phyloP scores from a whole-genome alignment of 1,284 basidiomycete species.

The Boletus smithii region DNA sequence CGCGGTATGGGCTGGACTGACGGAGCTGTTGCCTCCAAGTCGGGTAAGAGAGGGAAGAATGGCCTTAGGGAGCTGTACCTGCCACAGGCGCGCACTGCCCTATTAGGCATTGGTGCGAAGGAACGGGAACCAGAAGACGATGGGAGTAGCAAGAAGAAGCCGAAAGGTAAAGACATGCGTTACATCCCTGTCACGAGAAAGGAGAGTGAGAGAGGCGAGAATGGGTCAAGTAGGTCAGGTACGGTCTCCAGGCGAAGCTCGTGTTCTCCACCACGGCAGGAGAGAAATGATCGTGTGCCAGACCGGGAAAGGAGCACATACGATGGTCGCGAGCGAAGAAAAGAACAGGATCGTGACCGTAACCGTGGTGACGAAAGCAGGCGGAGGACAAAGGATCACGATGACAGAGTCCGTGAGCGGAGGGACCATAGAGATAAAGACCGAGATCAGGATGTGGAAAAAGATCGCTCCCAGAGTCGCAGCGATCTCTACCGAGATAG shows the following conservation, averaged over 20 bases:
- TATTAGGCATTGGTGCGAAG: constrained; percentile 91
- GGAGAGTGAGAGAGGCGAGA: constrained; percentile 41
- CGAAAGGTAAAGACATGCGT: constrained; percentile 50
- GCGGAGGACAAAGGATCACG: constrained; percentile 14
- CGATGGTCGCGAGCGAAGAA: constrained; percentile 30
- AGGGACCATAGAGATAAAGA: constrained; percentile 17
- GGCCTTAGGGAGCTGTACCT: constrained; percentile 73
- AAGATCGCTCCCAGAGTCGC: constrained; percentile 26
- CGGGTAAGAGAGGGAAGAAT: constrained; percentile 46
- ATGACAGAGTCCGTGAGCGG: constrained; percentile 18
- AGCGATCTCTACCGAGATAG: constrained; percentile 25
- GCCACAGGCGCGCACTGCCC: constrained; percentile 74
- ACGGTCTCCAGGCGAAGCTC: constrained; percentile 27
- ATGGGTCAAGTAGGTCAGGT: constrained; percentile 23
- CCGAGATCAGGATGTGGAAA: constrained; percentile 22
- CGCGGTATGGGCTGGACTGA: constrained; percentile 98
- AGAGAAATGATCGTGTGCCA: constrained; percentile 6
- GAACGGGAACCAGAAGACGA: constrained; percentile 68
- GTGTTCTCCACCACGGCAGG: constrained; percentile 29
- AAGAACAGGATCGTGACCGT: constrained; percentile 24
- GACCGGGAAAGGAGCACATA: constrained; percentile 9
- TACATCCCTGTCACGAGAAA: constrained; percentile 75
- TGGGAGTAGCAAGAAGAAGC: constrained; percentile 49
- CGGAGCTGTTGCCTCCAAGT: constrained; percentile 62
- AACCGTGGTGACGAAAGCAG: constrained; percentile 8